Base-by-base conservation (phyloP, 2,329 filamentous ascomycete genomes). In the Xylariaceae sp. region DNA sequence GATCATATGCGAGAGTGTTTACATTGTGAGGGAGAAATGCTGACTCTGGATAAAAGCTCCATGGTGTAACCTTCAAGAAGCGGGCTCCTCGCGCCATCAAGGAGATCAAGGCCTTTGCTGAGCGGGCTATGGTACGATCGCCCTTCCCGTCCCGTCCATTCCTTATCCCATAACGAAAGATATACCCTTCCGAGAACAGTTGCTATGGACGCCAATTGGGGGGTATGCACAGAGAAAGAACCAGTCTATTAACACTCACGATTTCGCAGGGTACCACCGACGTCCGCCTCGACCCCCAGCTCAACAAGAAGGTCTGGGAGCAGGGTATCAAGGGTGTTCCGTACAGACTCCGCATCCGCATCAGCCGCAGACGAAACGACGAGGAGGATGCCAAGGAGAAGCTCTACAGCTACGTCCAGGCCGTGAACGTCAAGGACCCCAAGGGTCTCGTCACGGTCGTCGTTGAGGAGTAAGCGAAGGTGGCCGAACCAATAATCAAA, bases 241-340 rank as follows among this genome's bases (percentile, higher is more conserved):
- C 23, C 10, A 42, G 37, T 8, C 7, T 34, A 61, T 66, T 69
- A 68, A 71, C 66, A 64, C 3, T 50, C 18, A 50, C 62, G 34
- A 61, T 58, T 30, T 63, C 55, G 62, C 72, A 99, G 94, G 93
- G 93, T 77, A 99, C 94, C 81, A 81, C 85, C 75, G 94, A 99
- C 78, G 94, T 99, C 82, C 94, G 94, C 74, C 82, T 99, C 76
- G 94, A 99, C 86, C 94, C 94, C 75, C 89, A 94, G 83, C 83
- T 99, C 76, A 99, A 99, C 89, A 99, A 99, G 90, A 97, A 99
- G 87, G 93, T 99, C 78, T 99, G 94, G 94, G 94, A 99, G 83
- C 84, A 88, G 76, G 94, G 94, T 80, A 88, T 99, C 85, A 99
- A 97, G 90, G 95, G 94, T 75, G 92, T 97, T 71, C 91, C 93